Conservation (phyloP, 2,329 filamentous ascomycete species). For the Rosellinia necatrix region DNA sequence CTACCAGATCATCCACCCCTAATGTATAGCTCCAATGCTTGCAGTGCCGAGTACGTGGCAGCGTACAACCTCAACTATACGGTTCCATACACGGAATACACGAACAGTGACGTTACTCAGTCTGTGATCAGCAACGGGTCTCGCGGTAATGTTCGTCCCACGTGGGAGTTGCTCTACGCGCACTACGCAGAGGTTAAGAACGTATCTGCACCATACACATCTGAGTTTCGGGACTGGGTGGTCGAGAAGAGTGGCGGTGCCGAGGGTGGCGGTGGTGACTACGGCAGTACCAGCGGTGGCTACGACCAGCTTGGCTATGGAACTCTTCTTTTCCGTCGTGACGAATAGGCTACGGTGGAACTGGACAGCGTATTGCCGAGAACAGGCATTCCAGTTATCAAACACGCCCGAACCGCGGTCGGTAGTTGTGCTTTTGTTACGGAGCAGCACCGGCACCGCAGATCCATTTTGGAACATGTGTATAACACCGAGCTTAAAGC, state of each 20-base stretch:
- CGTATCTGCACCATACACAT: slow-evolving; percentile 44
- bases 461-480: too few relatives aligned
- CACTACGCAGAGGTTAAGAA: slow-evolving; percentile 48
- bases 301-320: slow-evolving; percentile 46
- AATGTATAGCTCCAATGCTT: too few relatives aligned
- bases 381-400: too few relatives aligned
- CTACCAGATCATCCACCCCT: too few relatives aligned
- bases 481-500: too few relatives aligned
- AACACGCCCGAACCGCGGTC: too few relatives aligned
- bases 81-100: slow-evolving; percentile 49
- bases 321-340: slow-evolving; percentile 39
- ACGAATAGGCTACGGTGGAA: too few relatives aligned
- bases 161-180: slow-evolving; percentile 46
- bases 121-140: slow-evolving; percentile 39
- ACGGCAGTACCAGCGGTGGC: slow-evolving; percentile 46
- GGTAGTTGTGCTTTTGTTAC: too few relatives aligned
- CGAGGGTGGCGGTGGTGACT: slow-evolving; percentile 51
- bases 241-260: slow-evolving; percentile 40
- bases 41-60: slow-evolving; percentile 44
- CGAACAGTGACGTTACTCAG: slow-evolving; percentile 44
- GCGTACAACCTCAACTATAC: slow-evolving; percentile 50
- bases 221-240: slow-evolving; percentile 44
- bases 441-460: too few relatives aligned
- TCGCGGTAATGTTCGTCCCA: slow-evolving; percentile 45
- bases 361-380: too few relatives aligned